Base-by-base conservation (phyloP, 495 filamentous ascomycete species). In the Astrocystis sublimbata region DNA sequence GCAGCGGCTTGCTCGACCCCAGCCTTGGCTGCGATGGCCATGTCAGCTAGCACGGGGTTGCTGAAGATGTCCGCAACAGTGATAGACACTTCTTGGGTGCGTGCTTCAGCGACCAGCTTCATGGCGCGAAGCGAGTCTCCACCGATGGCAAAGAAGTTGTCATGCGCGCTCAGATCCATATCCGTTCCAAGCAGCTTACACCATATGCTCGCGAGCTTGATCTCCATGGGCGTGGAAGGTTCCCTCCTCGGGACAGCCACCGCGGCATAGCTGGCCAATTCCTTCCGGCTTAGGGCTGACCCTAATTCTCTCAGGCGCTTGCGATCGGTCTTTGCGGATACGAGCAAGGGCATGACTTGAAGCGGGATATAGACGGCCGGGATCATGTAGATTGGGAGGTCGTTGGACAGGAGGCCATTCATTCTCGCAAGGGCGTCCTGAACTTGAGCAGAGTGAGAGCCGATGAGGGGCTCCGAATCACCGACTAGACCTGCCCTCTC, bases 301-400 rank as follows among this genome's bases (percentile, higher is more conserved):
- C 72, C 76, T 28, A 76, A 41, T 36, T 75, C 71, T 15, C 74
- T 68, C n/a, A 90, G 76, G 8, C 75, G 76, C 59, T 84, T 83
- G 26, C 86, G 82, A 58, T 90, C 86, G 5, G 81, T 81, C 71
- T 90, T 90, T 5, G 78, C 83, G 0, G 85, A 86, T 0, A 80
- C 78, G 4, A 83, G 71, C 12, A 82, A 73, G 0, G 87, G 87
- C 64, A 89, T 78, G 38, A 76, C 71, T 23, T 71, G 70, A 1
- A 89, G 65, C 0, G 86, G 85, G 51, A 89, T 83, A 62, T 83
- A 88, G 0, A 85, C 78, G 2, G 82, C 76, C 5, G 87, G 87
- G 17, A 89, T 77, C 86, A 89, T 88, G 67, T 85, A 83, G 10
- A 69, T 65, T 0, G 80, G 79, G 0, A 83, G 60, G 35, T 73